Base-by-base conservation (phyloP, 352 stramenopile genomes). In the Globisporangium alternatum region DNA sequence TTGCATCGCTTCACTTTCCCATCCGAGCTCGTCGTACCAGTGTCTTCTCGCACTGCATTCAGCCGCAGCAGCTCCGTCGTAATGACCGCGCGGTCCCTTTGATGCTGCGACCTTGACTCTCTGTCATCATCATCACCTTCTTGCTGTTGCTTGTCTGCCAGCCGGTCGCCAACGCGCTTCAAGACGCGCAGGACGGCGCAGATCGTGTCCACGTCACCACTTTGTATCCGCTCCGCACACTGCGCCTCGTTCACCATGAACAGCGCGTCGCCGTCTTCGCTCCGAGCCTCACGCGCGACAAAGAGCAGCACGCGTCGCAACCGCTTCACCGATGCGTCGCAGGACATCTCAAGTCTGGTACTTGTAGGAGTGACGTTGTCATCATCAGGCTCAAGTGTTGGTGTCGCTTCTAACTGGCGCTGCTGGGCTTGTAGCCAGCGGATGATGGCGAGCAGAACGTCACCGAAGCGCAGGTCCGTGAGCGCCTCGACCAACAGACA, bases 401-500 rank as follows among this genome's bases (percentile, higher is more conserved):
- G 51, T 45, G 39, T 19, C 22, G 31, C 25, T 56, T 43, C 19
- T 13, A 30, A 19, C 41, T 48, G 61, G 44, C 7, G 21, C 45
- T 60, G 30, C 31, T 60, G 10, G 45, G 64, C 37, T 51, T 78
- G 66, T 28, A 88, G 35, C 63, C 69, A 84, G 37, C n/a, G 25
- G 12, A 81, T 69, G 52, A 92, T 81, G 12, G 80, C 75, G 17
- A 45, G 53, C 10, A 92, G 64, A 33, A 89, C 78, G 54, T 89
- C 80, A 2, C 83, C 81, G 31, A 80, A 82, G 44, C 81, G 80
- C 57, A 92, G 61, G 25, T 87, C 81, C 1, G 55, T 61, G 17
- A 90, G 72, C 3, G 75, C 64, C 9, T 86, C 80, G 5, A 92
- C 78, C 22, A 92, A 62, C 60, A 89, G 65, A 61, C 83, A 90